phyloP scores from a whole-genome alignment of 2,329 filamentous ascomycete genomes.

The Epichloe gansuensis region DNA sequence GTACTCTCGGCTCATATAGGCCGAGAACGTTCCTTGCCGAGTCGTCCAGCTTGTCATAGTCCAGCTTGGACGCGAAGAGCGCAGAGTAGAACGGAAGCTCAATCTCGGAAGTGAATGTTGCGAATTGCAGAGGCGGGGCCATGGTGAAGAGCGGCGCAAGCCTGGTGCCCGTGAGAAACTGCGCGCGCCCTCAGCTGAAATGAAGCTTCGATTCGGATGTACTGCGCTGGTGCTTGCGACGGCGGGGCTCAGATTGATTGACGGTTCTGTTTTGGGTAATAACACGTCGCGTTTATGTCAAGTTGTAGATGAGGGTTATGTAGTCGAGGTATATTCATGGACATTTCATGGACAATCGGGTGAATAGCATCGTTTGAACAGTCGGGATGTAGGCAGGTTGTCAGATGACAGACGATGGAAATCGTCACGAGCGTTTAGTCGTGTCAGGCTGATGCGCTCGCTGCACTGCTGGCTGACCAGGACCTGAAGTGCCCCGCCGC shows the following conservation, averaged over 20 bases:
- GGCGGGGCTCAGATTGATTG: not conserved
- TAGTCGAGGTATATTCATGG: not conserved
- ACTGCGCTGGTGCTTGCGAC: not conserved
- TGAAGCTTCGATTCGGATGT: not conserved
- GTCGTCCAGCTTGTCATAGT: constrained; percentile 93
- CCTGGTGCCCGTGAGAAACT: not conserved
- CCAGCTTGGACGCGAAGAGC: constrained; percentile 86
- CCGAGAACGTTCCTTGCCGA: constrained; percentile 78
- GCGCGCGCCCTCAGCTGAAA: not conserved
- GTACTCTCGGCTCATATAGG: constrained; percentile 72
- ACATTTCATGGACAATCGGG: no score
- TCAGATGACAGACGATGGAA: constrained; percentile 12
- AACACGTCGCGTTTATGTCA: not conserved
- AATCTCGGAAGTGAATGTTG: constrained; percentile 84
- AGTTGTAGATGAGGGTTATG: not conserved
- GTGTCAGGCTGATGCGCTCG: constrained; percentile 8
- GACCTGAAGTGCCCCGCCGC: constrained; percentile 12
- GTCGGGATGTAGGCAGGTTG: constrained; percentile 2
- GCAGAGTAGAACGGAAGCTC: constrained; percentile 91
- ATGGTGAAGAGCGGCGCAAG: constrained; percentile 26
- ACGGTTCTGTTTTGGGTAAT: not conserved
- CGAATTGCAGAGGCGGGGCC: constrained; percentile 50
- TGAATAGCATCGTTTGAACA: not conserved
- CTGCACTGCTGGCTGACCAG: constrained; percentile 2
- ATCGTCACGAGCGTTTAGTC: constrained; percentile 10